Conservation (phyloP, 2,329 filamentous ascomycete genomes). For the Fusarium algeriense region DNA sequence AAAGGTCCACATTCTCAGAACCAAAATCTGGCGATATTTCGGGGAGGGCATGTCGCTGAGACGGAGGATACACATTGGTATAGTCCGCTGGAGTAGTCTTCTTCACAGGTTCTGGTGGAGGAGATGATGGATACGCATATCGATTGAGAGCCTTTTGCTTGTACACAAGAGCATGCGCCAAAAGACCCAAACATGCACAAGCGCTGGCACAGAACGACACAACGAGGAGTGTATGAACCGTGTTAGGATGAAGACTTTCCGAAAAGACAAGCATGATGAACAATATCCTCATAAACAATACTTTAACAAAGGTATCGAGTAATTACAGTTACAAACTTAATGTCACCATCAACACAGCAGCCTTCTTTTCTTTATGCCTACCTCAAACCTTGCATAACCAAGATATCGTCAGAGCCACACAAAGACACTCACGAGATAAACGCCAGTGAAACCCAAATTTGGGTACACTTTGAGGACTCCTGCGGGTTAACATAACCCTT, state of each 20-base stretch:
- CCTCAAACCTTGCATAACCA: neutral
- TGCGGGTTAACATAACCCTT: constrained; percentile 37
- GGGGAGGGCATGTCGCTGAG: constrained; percentile 36
- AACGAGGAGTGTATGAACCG: constrained; percentile 15
- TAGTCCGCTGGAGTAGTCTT: constrained; percentile 41
- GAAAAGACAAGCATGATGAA: constrained; percentile 33
- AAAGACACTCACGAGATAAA: constrained; percentile 18
- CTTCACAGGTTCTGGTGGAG: constrained; percentile 32
- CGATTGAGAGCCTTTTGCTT: constrained; percentile 37
- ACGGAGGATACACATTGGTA: constrained; percentile 45
- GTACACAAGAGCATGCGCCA: constrained; percentile 30
- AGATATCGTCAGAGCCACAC: neutral
- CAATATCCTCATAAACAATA: neutral
- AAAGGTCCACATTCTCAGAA: constrained; percentile 19
- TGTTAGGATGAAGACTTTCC: constrained; percentile 12
- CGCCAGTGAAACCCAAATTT: constrained; percentile 15
- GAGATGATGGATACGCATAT: constrained; percentile 21
- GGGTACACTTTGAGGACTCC: constrained; percentile 29
- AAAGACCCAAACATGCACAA: constrained; percentile 28
- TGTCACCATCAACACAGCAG: constrained; percentile 8
- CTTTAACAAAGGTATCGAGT: neutral
- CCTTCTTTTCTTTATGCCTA: constrained; percentile 33
- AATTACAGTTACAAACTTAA: neutral
- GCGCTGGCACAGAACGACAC: constrained; percentile 16
- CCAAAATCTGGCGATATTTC: constrained; percentile 15